Base-by-base conservation (phyloP, 345 rosid species). In the Mangifera indica region DNA sequence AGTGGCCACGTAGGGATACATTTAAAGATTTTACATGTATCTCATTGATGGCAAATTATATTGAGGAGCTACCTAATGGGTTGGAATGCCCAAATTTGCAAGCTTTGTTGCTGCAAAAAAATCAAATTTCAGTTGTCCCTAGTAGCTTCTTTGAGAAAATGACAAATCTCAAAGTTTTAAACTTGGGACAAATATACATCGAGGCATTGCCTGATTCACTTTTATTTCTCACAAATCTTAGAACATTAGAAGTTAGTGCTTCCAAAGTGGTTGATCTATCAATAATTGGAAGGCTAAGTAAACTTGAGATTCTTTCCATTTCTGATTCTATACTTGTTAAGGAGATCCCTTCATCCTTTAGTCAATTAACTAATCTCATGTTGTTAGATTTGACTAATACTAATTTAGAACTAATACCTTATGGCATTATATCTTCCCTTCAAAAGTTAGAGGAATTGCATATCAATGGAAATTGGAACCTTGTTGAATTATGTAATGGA, bases 11-110 rank as follows among this genome's bases (percentile, higher is more conserved):
- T 6, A 11, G 17, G 7, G 52, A 63, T 9, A 21, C 25, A n/a
- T 42, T 20, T 44, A 32, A 63, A 21, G 22, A 62, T n/a, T 12
- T n/a, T 15, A 62, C 26, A 10, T 24, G 12, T 21, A 66, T 66
- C 69, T 66, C 69, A 66, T 66, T 66, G 45, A 66, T 66, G 24
- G 9, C 8, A 1, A 67, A 52, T 67, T 10, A 34, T 32, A 67
- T 67, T 67, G 10, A n/a, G 0, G 49, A 67, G 59, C 9, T 66
- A 3, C 25, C 45, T 51, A 45, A 52, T 10, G 45, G 25, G 11
- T 29, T 52, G 40, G 45, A 53, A 11, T 53, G 32, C 26, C 71
- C 60, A 67, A 67, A 53, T 21, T 34, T 68, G 18, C 70, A 29
- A 10, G 45, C 45, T 29, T n/a, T 66, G 20, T 17, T 51, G 42